Evolutionary conservation across 371 early-diverging fungal genomes (phyloP), one percentile per base, ranked within the genome.

Genomic region (Mortierella sp.): DNA sequence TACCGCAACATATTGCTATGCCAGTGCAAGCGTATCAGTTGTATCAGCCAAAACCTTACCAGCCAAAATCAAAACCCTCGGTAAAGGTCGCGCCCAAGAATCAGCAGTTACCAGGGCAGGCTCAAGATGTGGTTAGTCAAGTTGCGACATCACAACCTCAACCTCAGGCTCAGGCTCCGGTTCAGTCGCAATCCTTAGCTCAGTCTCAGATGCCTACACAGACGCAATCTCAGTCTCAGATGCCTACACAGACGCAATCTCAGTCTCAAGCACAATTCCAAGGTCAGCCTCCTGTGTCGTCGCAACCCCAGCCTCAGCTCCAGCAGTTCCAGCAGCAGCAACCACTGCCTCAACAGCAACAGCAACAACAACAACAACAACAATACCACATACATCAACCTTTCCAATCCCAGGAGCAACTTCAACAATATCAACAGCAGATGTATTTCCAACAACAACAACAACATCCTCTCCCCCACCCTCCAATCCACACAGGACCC

Each of bases 41-140:
- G 32, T 80, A 80, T 38, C 70, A 80, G 63, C 80, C 80, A 38
- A 80, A 80, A 58, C 80, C 80, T 2, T 79, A 79, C 32, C 74
- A 67, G 63, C 80, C 80, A 58, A 74, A 77, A 58, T 63, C 78
- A 6, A 74, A 74, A 64, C 65, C 80, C 47, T 74, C 71, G 19
- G 38, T 70, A 19, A 70, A 24, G 48, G 21, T 36, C 21, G 64
- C 63, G 21, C 60, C 70, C 22, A 60, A 41, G 22, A 15, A 45
- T 22, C 71, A 70, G 57, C 58, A 55, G n/a, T 16, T 11, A n/a
- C 58, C 50, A 43, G 45, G 0, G 11, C 36, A 33, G 33, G 50
- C 61, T 15, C 69, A 57, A 36, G 43, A 58, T 33, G 6, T 24
- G 7, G 33, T 33, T 58, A 24, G 19, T 33, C 58, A 58, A 9